These are phyloP conservation scores for Neoascochyta sp. DNA, from an alignment of 2,329 filamentous ascomycete genomes.

Conservation along the genomic window DNA sequence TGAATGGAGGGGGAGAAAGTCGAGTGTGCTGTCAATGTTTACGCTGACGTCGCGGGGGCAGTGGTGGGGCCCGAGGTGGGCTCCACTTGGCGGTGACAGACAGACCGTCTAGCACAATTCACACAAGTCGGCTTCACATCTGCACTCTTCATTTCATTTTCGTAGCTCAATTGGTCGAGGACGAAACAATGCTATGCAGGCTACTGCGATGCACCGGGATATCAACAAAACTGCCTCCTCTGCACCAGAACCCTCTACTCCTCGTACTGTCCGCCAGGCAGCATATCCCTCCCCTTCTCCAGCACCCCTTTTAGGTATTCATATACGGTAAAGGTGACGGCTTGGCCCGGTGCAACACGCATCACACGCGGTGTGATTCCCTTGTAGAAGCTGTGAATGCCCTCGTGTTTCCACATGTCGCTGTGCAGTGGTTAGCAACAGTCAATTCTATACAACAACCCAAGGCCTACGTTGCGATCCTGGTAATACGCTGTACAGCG, in stretches of 20 bases:
- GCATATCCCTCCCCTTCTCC: conserved; percentile 47
- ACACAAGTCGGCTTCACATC: too few relatives aligned
- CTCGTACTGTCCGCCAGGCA: conserved; percentile 48
- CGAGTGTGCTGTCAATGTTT: conserved; percentile 14
- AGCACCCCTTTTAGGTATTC: conserved; percentile 50
- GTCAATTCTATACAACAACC: background rate
- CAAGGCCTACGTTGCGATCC: too few relatives aligned
- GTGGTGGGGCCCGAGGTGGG: conserved; percentile 20
- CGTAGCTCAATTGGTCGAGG: too few relatives aligned
- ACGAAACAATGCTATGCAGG: conserved; percentile 4
- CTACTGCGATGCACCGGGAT: conserved; percentile 7
- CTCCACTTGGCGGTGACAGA: conserved; percentile 14
- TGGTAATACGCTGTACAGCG: conserved; percentile 71
- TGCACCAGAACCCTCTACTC: conserved; percentile 36
- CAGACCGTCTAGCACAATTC: too few relatives aligned
- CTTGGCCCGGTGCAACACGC: conserved; percentile 94
- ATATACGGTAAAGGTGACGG: conserved; percentile 63
- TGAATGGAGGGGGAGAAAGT: conserved; percentile 1
- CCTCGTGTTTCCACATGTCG: conserved; percentile 72
- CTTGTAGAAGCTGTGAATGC: conserved; percentile 94
- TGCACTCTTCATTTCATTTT: too few relatives aligned
- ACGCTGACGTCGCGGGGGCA: conserved; percentile 17
- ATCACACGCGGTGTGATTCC: conserved; percentile 97
- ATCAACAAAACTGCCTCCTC: conserved; percentile 9
- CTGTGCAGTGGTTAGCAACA: conserved; percentile 18